Evolutionary conservation across 192 early-diverging fungal species (phyloP).

Genomic region (Coemansia furcata): DNA sequence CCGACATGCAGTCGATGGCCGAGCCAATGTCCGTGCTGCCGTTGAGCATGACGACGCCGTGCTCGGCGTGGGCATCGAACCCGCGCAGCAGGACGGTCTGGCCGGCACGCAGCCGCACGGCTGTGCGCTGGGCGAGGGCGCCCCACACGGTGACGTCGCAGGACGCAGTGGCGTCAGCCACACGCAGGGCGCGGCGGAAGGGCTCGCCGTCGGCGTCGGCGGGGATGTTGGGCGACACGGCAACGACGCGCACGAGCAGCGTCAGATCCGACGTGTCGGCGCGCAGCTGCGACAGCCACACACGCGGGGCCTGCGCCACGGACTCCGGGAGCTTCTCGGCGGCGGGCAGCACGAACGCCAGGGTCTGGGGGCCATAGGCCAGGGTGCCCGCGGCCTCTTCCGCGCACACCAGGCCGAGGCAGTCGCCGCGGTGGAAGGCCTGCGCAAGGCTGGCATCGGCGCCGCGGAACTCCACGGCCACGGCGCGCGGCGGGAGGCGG

Average conservation of each 20-base stretch:
- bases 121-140: constrained; percentile 21
- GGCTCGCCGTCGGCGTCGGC: neutral
- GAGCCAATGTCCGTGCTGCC: constrained; percentile 25
- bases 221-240: constrained; percentile 42
- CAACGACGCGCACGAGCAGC: constrained; percentile 36
- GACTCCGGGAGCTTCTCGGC: neutral
- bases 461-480: constrained; percentile 29
- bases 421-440: constrained; percentile 27
- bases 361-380: constrained; percentile 43
- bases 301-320: neutral
- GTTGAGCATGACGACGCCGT: constrained; percentile 33
- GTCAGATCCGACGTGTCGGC: constrained; percentile 32
- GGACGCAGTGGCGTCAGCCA: constrained; percentile 28
- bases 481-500: constrained; percentile 3
- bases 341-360: constrained; percentile 27
- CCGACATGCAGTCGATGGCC: constrained; percentile 24
- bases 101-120: constrained; percentile 27
- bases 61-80: constrained; percentile 23
- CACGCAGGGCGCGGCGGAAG: constrained; percentile 30
- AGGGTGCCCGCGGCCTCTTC: neutral
- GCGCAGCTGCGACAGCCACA: constrained; percentile 14
- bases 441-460: constrained; percentile 12
- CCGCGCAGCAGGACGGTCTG: constrained; percentile 37
- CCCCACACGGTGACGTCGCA: constrained; percentile 50
- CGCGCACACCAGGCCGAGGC: constrained; percentile 39